Evolutionary conservation across 2,329 filamentous ascomycete genomes (phyloP), one percentile per base, ranked within the genome.

Genomic region (Torrubiella hemipterigena): DNA sequence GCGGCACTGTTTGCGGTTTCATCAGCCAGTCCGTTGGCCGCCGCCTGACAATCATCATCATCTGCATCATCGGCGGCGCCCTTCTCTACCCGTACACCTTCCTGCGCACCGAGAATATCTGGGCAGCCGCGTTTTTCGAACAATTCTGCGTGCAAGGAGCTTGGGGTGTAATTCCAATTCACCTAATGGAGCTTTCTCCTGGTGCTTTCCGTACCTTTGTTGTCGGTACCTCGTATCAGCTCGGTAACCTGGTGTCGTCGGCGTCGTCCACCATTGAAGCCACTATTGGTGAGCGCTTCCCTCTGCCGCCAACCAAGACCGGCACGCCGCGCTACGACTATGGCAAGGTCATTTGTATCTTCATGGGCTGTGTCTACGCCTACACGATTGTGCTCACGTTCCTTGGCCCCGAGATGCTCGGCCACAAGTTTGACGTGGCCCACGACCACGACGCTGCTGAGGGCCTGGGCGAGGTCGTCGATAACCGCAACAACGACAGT

Each of bases 1-100:
- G 79, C n/a, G 79, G 78, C 14, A 75, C 73, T 2, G 44, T 71
- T 0, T 63, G 81, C 15, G 79, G 80, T 11, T 84, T 77, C 58
- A 63, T 61, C 38, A 78, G 72, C 14, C 77, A 82, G 51, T 73
- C 78, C 19, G 68, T 82, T 27, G 80, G 80, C 4, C 73, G 79
- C 4, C 68, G 79, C 3, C 63, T 82, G 45, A 73, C 67, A 41
- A 83, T 84, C 45, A 71, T 84, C 27, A 54, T 69, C 32, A 75
- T 77, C 47, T 73, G 66, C 43, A 42, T 74, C 26, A 38, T 71
- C 35, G 83, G 84, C 16, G 83, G 81, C 18, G 82, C 83, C 0
- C 58, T 93, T 2, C 63, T 93, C 2, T 91, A 93, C 50, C 84
- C 86, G 0, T 93, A 93, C 55, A 81, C 75, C 1, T 91, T 85